These are phyloP conservation scores for Phytophthora kernoviae DNA, from an alignment of 352 stramenopile genomes.

Conservation along the genomic window DNA sequence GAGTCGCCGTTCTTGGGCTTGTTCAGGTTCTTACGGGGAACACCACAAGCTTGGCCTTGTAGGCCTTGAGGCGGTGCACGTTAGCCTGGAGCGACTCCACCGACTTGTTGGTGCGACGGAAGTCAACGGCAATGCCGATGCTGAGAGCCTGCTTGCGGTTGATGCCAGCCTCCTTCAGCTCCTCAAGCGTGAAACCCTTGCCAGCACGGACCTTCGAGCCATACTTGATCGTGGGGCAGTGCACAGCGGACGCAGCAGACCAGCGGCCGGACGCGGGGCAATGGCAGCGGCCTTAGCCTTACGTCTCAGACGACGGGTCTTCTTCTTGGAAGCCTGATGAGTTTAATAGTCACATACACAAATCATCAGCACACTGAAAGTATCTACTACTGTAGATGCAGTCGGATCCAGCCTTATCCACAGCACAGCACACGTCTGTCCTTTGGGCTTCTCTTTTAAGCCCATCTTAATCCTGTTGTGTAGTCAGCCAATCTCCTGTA, in stretches of 20 bases:
- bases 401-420: constrained; percentile 5
- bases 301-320: constrained; percentile 93
- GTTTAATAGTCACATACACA: constrained; percentile 40
- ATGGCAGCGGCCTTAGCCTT: constrained; percentile 98
- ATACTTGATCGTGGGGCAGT: constrained; percentile 99
- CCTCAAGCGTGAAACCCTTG: constrained; percentile 98
- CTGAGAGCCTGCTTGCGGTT: constrained; percentile 95
- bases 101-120: constrained; percentile 98
- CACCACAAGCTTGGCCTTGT: constrained; percentile 99
- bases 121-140: constrained; percentile 99
- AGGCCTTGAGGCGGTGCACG: constrained; percentile 98
- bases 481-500: too few relatives aligned
- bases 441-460: too few relatives aligned
- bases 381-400: not conserved
- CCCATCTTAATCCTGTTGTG: too few relatives aligned
- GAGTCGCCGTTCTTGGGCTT: constrained; percentile 96
- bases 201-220: constrained; percentile 97
- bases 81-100: constrained; percentile 97
- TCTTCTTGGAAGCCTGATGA: constrained; percentile 98
- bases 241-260: constrained; percentile 96
- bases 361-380: not conserved
- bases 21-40: constrained; percentile 97
- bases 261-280: constrained; percentile 95
- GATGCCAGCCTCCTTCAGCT: constrained; percentile 98
- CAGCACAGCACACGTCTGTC: too few relatives aligned